Evolutionary conservation across 2,329 filamentous ascomycete genomes (phyloP), one percentile per base, ranked within the genome.

Genomic region (Trichoderma cornu-damae): DNA sequence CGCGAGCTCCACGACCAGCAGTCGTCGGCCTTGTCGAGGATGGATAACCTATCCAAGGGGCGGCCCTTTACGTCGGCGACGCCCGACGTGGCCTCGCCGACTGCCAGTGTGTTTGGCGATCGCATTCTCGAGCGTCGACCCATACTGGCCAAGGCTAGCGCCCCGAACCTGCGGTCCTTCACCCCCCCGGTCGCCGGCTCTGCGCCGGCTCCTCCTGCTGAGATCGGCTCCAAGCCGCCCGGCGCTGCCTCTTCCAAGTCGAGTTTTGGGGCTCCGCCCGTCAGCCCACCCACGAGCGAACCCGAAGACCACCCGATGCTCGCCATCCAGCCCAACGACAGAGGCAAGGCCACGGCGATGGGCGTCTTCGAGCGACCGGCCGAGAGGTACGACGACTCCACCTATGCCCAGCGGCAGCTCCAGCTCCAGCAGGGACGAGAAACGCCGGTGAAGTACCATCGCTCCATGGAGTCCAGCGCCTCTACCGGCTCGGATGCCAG

Each of bases 1-100:
- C 87, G 92, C 65, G 86, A 94, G 61, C 78, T 89, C 11, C 86
- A 92, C 49, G 89, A 92, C 56, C 87, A 94, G 63, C 90, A 93
- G 66, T 81, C 82, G 3, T 89, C 88, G 2, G 84, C 89, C 0
- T 72, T 94, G 61, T 86, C 84, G n/a, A 82, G 90, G 38, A 81
- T 96, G 40, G 92, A 96, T 65, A 91, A 85, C 0, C 75, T 96
- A 50, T 85, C 85, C 24, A 83, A 86, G 58, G 85, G 87, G 62
- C 79, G 83, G 14, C 76, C 76, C 12, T 65, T 72, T 50, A 69
- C 78, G 26, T 72, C 75, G 18, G 73, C 79, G 28, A 84, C 82
- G 1, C 78, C 80, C 0, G 72, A 87, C 56, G 66, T 76, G 8
- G 70, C 81, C 28, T 78, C 83, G 12, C 73, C 82, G 11, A 71